Evolutionary conservation across 305 asterid genomes (phyloP).

Genomic region (Fraxinus sp.): DNA sequence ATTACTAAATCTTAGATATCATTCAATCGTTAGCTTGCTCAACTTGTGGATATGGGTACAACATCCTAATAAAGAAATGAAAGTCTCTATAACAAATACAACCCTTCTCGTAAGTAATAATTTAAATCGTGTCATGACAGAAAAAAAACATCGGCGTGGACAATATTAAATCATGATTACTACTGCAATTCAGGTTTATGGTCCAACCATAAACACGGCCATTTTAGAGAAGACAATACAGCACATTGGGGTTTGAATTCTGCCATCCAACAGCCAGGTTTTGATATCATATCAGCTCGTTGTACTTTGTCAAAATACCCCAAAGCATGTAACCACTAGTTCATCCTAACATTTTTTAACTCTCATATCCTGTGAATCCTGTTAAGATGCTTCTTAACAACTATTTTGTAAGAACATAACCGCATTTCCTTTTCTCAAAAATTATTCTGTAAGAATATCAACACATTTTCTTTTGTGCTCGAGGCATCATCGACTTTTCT

Average conservation of each 20-base stretch:
- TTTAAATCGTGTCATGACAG: not conserved
- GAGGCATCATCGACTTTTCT: not conserved
- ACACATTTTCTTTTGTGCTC: not conserved
- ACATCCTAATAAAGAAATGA: not conserved
- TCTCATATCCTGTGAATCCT: not conserved
- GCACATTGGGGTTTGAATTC: not conserved
- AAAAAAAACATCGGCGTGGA: not conserved
- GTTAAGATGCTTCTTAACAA: not conserved
- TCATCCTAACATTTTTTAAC: not conserved
- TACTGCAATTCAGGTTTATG: not conserved
- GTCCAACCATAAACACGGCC: not conserved
- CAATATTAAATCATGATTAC: not conserved
- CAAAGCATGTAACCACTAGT: not conserved
- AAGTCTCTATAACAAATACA: not conserved
- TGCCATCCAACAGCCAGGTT: not conserved
- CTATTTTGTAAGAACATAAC: not conserved
- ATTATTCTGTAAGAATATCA: not conserved
- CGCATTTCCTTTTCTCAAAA: not conserved
- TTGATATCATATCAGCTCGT: not conserved
- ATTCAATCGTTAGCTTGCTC: not conserved
- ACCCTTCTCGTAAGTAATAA: not conserved
- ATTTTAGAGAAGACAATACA: not conserved
- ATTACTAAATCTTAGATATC: not conserved
- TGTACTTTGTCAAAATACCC: not conserved
- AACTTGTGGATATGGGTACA: not conserved